Evolutionary conservation across 495 filamentous ascomycete species (phyloP).

Genomic region (Penicillium manginii): DNA sequence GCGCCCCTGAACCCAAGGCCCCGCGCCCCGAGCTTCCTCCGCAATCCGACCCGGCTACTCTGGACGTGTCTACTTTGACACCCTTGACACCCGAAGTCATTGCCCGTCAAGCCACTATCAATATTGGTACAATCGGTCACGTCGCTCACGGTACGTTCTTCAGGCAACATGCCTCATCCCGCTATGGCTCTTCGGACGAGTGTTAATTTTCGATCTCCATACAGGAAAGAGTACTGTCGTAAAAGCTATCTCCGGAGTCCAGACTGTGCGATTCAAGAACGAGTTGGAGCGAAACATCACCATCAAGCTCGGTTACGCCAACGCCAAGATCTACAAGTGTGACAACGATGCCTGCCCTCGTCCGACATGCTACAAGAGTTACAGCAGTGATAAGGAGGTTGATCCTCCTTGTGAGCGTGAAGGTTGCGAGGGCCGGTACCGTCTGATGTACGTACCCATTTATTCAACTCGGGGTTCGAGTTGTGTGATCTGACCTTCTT

Average conservation of each 20-base stretch:
- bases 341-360: slow-evolving; percentile 87
- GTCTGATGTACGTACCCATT: slow-evolving; percentile 53
- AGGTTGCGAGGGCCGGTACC: slow-evolving; percentile 83
- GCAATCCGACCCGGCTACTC: slow-evolving; percentile 84
- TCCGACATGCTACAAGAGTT: slow-evolving; percentile 94
- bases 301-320: slow-evolving; percentile 99
- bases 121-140: slow-evolving; percentile 93
- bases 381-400: slow-evolving; percentile 97
- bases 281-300: slow-evolving; percentile 98
- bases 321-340: slow-evolving; percentile 99
- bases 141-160: slow-evolving; percentile 74
- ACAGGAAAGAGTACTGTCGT: slow-evolving; percentile 90
- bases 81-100: slow-evolving; percentile 97
- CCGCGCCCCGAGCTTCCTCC: slow-evolving; percentile 71
- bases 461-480: slow-evolving; percentile 32
- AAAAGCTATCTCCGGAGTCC: slow-evolving; percentile 97
- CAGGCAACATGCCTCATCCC: background rate
- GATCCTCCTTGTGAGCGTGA: slow-evolving; percentile 94
- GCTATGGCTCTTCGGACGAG: background rate
- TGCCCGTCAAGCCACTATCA: slow-evolving; percentile 95
- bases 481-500: slow-evolving; percentile 69
- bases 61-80: slow-evolving; percentile 76
- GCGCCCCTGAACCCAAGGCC: slow-evolving; percentile 49
- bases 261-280: slow-evolving; percentile 99
- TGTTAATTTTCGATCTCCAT: background rate